A percentile compares a stretch with the other conserved stretches of the same genome.
Conservation (phyloP, 2,329 filamentous ascomycete genomes). For the Cercospora citrullina region DNA sequence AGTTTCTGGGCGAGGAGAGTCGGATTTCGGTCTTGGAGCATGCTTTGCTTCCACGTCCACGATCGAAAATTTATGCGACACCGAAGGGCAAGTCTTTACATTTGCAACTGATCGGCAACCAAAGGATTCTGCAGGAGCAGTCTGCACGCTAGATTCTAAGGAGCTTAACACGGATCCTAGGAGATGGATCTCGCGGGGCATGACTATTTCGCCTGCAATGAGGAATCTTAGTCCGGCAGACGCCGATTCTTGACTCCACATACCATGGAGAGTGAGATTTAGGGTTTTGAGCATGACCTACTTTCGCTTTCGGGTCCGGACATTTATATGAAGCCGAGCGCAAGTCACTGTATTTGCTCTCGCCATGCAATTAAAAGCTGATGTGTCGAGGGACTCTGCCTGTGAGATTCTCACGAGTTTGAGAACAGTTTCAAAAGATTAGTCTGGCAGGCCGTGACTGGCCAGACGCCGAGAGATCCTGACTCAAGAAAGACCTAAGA, state of each 20-base stretch:
- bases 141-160: neutral
- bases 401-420: neutral
- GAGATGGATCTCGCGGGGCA: neutral
- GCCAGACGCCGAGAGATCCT: neutral
- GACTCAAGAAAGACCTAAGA: neutral
- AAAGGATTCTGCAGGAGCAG: neutral
- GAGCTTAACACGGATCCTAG: neutral
- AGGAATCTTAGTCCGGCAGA: too few relatives aligned
- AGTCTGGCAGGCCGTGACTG: neutral
- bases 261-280: neutral
- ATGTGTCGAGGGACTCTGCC: neutral
- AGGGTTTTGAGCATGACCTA: neutral
- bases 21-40: neutral
- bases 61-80: neutral
- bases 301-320: neutral
- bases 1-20: neutral
- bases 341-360: neutral
- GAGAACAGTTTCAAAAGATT: neutral
- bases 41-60: neutral
- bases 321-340: neutral
- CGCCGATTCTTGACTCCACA: too few relatives aligned
- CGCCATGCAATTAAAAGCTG: neutral
- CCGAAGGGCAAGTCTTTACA: neutral
- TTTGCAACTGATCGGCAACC: neutral
- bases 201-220: neutral